Conservation (phyloP, 2,329 filamentous ascomycete species). For the Aspergillus carbonarius region DNA sequence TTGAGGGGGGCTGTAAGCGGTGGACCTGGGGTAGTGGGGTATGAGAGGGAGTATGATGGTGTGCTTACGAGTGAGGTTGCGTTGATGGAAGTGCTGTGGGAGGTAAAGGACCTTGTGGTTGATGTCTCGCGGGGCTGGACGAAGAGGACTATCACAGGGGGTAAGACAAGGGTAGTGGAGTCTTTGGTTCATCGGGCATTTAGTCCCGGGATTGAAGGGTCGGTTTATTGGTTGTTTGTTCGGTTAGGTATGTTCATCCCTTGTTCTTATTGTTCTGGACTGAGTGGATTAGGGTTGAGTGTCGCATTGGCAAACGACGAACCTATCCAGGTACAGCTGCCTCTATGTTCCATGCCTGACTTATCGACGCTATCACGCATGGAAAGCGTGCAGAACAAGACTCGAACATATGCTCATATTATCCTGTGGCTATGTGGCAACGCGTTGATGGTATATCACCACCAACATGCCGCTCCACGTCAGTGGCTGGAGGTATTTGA, state of each 20-base stretch:
- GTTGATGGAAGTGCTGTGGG: slow-evolving; percentile 17
- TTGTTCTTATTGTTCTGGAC: not conserved
- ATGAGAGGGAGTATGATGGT: no score
- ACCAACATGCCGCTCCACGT: slow-evolving; percentile 13
- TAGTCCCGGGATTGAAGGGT: slow-evolving; percentile 21
- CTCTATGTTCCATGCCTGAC: slow-evolving; percentile 15
- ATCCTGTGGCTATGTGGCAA: slow-evolving; percentile 30
- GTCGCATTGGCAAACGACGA: slow-evolving; percentile 25
- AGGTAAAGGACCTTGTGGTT: slow-evolving; percentile 14
- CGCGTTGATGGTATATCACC: slow-evolving; percentile 19
- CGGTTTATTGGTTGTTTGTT: slow-evolving; percentile 30
- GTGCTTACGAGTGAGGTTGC: slow-evolving; percentile 10
- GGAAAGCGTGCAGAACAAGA: slow-evolving; percentile 14
- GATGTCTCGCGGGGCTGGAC: slow-evolving; percentile 20
- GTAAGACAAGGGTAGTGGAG: slow-evolving; percentile 8
- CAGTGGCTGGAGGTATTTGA: slow-evolving; percentile 26
- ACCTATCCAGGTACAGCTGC: slow-evolving; percentile 17
- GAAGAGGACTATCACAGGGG: slow-evolving; percentile 2
- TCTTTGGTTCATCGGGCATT: slow-evolving; percentile 16
- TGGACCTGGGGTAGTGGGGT: not conserved
- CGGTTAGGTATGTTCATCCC: slow-evolving; percentile 25
- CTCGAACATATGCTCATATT: slow-evolving; percentile 19
- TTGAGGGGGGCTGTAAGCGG: not conserved
- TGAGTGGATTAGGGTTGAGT: slow-evolving; percentile 22
- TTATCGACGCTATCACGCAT: slow-evolving; percentile 11